A percentile compares a stretch with the other conserved stretches of the same genome.
Evolutionary conservation across 208 protist genomes (phyloP).

Genomic region (Leishmania lainsoni): DNA sequence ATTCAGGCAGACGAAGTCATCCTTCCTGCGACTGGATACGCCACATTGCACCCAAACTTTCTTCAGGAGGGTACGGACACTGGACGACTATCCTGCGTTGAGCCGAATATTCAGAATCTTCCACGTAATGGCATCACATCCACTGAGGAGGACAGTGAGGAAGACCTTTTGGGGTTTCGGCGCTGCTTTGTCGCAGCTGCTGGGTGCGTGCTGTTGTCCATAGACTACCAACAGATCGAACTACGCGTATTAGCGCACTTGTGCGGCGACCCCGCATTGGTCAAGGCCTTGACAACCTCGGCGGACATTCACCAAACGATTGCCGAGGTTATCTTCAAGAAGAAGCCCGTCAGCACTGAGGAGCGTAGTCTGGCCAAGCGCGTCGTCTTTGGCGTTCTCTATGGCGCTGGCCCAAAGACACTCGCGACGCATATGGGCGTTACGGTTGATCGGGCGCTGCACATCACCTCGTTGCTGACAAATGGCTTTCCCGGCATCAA

Average conservation of each 20-base stretch:
- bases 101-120: constrained; percentile 91
- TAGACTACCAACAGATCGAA: constrained; percentile 94
- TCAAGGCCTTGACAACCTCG: constrained; percentile 62
- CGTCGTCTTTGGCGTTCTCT: constrained; percentile 88
- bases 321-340: constrained; percentile 78
- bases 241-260: constrained; percentile 91
- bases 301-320: constrained; percentile 82
- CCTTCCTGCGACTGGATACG: constrained; percentile 34
- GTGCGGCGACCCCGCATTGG: constrained; percentile 63
- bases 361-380: constrained; percentile 83
- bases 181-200: constrained; percentile 75
- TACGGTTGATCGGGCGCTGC: constrained; percentile 60
- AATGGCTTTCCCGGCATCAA: constrained; percentile 70
- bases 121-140: constrained; percentile 48
- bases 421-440: constrained; percentile 76
- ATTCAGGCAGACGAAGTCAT: constrained; percentile 10
- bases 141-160: constrained; percentile 16
- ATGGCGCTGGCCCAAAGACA: constrained; percentile 76
- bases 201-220: constrained; percentile 63
- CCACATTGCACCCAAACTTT: constrained; percentile 76
- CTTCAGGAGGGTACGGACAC: constrained; percentile 90
- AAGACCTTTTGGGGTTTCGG: constrained; percentile 65
- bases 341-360: constrained; percentile 60
- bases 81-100: constrained; percentile 85
- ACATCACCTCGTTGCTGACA: constrained; percentile 58